Evolutionary conservation across 208 protist species (phyloP), one percentile per base, ranked within the genome.

Genomic region (Acanthamoeba lenticulata): DNA sequence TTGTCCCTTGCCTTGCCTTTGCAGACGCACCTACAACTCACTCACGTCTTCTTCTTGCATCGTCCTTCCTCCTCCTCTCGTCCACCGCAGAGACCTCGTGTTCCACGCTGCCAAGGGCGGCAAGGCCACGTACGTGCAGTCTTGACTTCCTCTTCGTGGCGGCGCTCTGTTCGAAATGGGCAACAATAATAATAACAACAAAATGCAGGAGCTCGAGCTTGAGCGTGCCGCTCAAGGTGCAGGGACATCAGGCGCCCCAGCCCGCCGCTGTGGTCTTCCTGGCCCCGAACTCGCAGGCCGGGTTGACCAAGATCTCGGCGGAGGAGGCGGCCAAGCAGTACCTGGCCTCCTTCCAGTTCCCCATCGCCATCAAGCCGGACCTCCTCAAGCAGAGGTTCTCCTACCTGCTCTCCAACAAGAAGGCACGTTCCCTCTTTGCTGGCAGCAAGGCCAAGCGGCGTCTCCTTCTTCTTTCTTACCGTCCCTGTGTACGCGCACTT

Each of bases 341-440:
- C 60, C 57, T 65, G 19, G 32, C 85, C 36, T 91, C 85, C 2
- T 91, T 91, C 85, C 49, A 72, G 57, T 91, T 45, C 85, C 85
- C 85, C 2, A 4, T 91, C 38, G 57, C 85, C 21, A 29, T 91
- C 38, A 91, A 91, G 85, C 55, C 85, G 11, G 85, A 91, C 4
- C 85, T 91, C 52, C 60, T 91, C 34, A 65, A 91, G 85, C 85
- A 91, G 85, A 91, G 55, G 47, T 91, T 91, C 85, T 17, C 34
- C 1, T 91, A 45, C 34, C 85, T 91, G 27, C 85, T 91, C 85
- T 86, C 77, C 77, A 86, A 86, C 77, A 86, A 86, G 77, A 86
- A 86, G 42, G 77, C 57, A 86, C 45, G 77, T 60, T 6, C 15
- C 65, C 34, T 42, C 32, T 40, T 40, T 24, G 40, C n/a, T 27